Evolutionary conservation across 352 stramenopile species (phyloP).

Genomic region (Globisporangium solare): DNA sequence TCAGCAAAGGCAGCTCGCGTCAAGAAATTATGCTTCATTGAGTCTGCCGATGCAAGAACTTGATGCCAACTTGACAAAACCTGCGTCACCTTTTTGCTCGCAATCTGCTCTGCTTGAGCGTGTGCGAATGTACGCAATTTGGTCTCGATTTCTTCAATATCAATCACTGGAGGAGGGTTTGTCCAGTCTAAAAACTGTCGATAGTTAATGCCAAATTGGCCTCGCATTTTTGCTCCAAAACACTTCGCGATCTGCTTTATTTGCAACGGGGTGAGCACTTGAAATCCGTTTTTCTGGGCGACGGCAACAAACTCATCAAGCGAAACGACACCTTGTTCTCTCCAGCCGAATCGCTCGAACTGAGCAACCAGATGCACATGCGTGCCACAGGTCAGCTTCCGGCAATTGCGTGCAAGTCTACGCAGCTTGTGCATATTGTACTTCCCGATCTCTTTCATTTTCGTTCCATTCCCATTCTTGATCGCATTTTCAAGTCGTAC

Average conservation of each 20-base stretch:
- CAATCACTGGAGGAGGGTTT: conserved; percentile 26
- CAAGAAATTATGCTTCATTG: conserved; percentile 17
- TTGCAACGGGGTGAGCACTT: conserved; percentile 34
- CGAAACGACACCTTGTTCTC: conserved; percentile 34
- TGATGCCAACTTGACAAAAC: conserved; percentile 35
- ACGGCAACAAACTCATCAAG: conserved; percentile 46
- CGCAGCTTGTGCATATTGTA: conserved; percentile 44
- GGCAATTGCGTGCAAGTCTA: conserved; percentile 42
- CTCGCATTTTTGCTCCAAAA: conserved; percentile 45
- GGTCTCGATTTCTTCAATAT: conserved; percentile 39
- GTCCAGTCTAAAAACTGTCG: conserved; percentile 67
- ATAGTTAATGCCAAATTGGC: conserved; percentile 58
- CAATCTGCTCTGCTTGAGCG: conserved; percentile 22
- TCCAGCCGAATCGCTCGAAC: conserved; percentile 73
- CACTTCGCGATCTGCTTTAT: conserved; percentile 41
- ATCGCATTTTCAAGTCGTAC: conserved; percentile 27
- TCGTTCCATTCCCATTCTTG: conserved; percentile 8
- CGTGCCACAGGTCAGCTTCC: conserved; percentile 34
- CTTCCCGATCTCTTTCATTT: conserved; percentile 24
- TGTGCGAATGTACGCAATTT: conserved; percentile 46
- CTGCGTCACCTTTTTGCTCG: conserved; percentile 30
- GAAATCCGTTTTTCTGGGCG: conserved; percentile 32
- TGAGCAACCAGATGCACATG: conserved; percentile 29
- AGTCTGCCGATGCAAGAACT: conserved; percentile 31
- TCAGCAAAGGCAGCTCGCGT: conserved; percentile 38